Conservation (phyloP, 106 monocot genomes). For the Ottelia alismoides region DNA sequence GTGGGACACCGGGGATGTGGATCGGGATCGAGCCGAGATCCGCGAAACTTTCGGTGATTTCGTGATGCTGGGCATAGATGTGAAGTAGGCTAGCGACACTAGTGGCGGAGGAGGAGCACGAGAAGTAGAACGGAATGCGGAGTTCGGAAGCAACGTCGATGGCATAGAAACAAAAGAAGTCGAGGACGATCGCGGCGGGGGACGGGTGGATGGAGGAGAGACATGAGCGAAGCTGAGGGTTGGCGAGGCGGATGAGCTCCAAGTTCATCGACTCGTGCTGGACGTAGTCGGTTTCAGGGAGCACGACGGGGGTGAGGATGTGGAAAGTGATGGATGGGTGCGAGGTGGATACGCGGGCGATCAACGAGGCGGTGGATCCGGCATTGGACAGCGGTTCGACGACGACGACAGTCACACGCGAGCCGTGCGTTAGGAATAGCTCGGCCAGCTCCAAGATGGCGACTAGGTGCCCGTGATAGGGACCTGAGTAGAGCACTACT, state of each 20-base stretch:
- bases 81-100: not conserved
- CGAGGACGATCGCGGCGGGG: too few relatives aligned
- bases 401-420: conserved; percentile 14
- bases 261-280: too few relatives aligned
- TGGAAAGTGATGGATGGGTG: conserved; percentile 18
- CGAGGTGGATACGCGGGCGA: conserved; percentile 6
- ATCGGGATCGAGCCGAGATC: not conserved
- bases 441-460: too few relatives aligned
- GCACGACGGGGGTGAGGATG: conserved; percentile 14
- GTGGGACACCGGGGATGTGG: conserved; percentile 1
- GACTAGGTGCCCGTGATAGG: too few relatives aligned
- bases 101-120: conserved; percentile 1
- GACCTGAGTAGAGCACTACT: too few relatives aligned
- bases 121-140: not conserved
- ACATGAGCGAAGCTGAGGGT: not conserved
- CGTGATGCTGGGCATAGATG: not conserved
- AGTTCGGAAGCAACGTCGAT: too few relatives aligned
- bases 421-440: too few relatives aligned
- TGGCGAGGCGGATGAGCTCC: too few relatives aligned
- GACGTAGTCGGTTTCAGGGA: too few relatives aligned
- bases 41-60: not conserved
- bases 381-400: conserved; percentile 8
- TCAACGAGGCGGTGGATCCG: conserved; percentile 9
- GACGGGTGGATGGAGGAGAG: too few relatives aligned
- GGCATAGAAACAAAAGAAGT: too few relatives aligned